These are phyloP conservation scores for Calonectria crousiana DNA, from an alignment of 2,329 filamentous ascomycete genomes.

Conservation along the genomic window DNA sequence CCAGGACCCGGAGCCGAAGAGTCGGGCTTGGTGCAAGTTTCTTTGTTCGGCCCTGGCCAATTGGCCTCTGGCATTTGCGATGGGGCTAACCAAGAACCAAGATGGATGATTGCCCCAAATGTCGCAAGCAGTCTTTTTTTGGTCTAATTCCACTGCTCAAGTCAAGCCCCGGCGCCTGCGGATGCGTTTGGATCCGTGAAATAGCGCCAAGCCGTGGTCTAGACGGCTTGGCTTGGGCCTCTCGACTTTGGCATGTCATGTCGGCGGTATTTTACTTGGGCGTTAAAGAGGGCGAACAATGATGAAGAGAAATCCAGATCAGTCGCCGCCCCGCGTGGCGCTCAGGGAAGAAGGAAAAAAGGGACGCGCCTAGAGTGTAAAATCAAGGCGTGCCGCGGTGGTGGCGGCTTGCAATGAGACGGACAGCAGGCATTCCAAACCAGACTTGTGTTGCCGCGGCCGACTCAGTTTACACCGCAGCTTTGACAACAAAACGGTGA, in stretches of 20 bases:
- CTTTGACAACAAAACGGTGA: background rate
- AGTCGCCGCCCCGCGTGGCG: background rate
- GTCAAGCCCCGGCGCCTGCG: background rate
- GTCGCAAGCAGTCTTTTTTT: background rate
- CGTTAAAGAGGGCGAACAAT: background rate
- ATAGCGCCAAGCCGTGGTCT: background rate
- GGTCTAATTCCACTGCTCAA: background rate
- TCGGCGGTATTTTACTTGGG: background rate
- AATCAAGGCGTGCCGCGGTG: background rate
- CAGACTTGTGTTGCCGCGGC: slow-evolving; percentile 9
- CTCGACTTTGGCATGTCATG: background rate
- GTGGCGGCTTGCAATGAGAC: slow-evolving; percentile 1
- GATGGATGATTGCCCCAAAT: background rate
- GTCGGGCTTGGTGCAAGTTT: slow-evolving; percentile 1
- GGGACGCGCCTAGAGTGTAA: background rate
- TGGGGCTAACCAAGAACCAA: background rate
- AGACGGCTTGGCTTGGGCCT: background rate
- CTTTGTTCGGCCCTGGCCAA: background rate
- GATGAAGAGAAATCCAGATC: background rate
- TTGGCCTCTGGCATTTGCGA: background rate
- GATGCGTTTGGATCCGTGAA: background rate
- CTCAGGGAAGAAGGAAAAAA: background rate
- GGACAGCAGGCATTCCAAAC: slow-evolving; percentile 6
- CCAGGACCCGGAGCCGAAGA: slow-evolving; percentile 18
- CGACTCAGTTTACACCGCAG: background rate